Evolutionary conservation across 345 rosid species (phyloP).

Genomic region (Jatropha curcas): DNA sequence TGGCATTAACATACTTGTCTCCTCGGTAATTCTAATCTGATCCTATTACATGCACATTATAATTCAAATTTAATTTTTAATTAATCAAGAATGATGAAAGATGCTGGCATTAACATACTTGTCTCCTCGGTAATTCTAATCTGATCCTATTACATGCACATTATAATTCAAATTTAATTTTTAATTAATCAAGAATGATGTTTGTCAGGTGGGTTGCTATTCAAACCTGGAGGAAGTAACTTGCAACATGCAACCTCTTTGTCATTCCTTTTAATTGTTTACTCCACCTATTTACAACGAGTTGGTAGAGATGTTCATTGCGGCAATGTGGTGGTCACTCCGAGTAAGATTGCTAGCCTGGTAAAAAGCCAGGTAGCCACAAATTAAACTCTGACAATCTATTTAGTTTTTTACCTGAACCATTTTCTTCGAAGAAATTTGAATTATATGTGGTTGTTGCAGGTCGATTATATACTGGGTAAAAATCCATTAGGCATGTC

Average conservation of each 20-base stretch:
- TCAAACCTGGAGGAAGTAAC: conserved; percentile 20
- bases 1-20: too few relatives aligned
- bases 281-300: conserved; percentile 10
- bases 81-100: too few relatives aligned
- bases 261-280: conserved; percentile 22
- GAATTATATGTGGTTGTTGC: background rate
- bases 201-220: conserved; percentile 24
- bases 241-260: conserved; percentile 25
- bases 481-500: conserved; percentile 26
- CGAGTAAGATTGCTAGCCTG: conserved; percentile 32
- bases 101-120: too few relatives aligned
- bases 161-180: too few relatives aligned
- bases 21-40: too few relatives aligned
- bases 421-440: too few relatives aligned
- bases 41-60: too few relatives aligned
- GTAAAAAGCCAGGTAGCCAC: conserved; percentile 51
- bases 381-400: background rate
- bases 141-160: too few relatives aligned
- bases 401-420: too few relatives aligned
- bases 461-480: conserved; percentile 35
- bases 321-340: conserved; percentile 28
- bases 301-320: conserved; percentile 29
- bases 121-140: too few relatives aligned
- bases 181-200: too few relatives aligned
- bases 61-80: too few relatives aligned